Base-by-base conservation (phyloP, 805 yeast genomes). In the Ogataea methanolica region DNA sequence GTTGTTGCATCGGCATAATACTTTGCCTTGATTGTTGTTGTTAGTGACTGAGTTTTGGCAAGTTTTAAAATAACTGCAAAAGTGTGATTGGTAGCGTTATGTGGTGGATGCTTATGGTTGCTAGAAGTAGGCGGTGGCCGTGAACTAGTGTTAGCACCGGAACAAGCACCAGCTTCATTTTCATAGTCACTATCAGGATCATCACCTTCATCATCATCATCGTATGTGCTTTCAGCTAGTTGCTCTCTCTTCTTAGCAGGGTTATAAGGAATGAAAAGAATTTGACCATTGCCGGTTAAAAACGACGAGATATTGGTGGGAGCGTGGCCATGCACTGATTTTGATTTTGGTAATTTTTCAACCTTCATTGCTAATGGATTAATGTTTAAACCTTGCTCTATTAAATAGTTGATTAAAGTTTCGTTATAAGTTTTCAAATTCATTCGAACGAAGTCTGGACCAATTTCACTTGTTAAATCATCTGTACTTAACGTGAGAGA, bases 51-150 rank as follows among this genome's bases (percentile, higher is more conserved):
- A 31, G 69, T 71, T 51, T 70, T 74, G 11, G 65, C 57, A 2
- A 79, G 57, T 53, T 75, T 79, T 2, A 79, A 55, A 12, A 79
- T 70, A 11, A 76, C 71, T 0, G 75, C 80, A 61, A 79, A 77
- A 1, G 79, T 75, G 59, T 78, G 83, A 22, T 77, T 61, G 2
- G 69, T 55, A 3, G 59, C 63, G 34, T 54, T 60, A 45, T 61
- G 66, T 33, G 53, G 62, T 36, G 43, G 17, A 23, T 41, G 40
- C 6, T 33, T 41, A 33, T 45, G 41, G 12, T 33, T 42, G 34
- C 36, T 42, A 17, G 39, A 40, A 1, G 31, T 21, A 22, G 16
- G 46, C 2, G 17, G 33, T 23, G 44, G 21, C 8, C 29, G 35
- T 26, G 40, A 26, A 4, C 19, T 12, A 39, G 26, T 19, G 39